These are phyloP conservation scores for Crithidia brevicula DNA, from an alignment of 208 protist species.

Conservation along the genomic window DNA sequence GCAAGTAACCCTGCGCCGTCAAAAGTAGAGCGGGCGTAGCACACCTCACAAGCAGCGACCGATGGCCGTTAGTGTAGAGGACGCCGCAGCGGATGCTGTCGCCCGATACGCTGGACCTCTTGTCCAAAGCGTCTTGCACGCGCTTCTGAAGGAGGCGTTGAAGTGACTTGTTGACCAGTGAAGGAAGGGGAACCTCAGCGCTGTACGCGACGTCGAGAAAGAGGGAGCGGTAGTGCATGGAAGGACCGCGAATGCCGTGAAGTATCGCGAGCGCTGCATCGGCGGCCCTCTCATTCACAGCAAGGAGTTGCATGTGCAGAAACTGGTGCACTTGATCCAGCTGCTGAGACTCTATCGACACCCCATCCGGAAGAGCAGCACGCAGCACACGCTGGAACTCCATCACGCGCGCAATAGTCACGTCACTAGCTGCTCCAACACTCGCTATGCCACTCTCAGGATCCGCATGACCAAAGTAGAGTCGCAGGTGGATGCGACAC, in stretches of 20 bases:
- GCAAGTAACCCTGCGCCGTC: background rate
- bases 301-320: slow-evolving; percentile 2
- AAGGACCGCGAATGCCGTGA: slow-evolving; percentile 5
- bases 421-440: background rate
- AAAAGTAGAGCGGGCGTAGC: background rate
- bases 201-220: slow-evolving; percentile 11
- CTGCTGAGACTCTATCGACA: background rate
- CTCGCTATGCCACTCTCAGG: background rate
- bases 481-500: slow-evolving; percentile 7
- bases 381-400: slow-evolving; percentile 5
- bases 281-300: background rate
- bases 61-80: background rate
- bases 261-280: slow-evolving; percentile 10
- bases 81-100: background rate
- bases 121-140: background rate
- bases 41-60: slow-evolving; percentile 7
- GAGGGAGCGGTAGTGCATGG: slow-evolving; percentile 6
- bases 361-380: slow-evolving; percentile 6
- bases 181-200: slow-evolving; percentile 6
- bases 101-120: background rate
- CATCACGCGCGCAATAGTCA: background rate
- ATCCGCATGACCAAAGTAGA: slow-evolving; percentile 6
- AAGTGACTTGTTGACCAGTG: slow-evolving; percentile 9
- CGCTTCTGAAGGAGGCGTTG: background rate
- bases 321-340: background rate